These are phyloP conservation scores for Didymella glomerata DNA, from an alignment of 2,329 filamentous ascomycete genomes.

Conservation along the genomic window DNA sequence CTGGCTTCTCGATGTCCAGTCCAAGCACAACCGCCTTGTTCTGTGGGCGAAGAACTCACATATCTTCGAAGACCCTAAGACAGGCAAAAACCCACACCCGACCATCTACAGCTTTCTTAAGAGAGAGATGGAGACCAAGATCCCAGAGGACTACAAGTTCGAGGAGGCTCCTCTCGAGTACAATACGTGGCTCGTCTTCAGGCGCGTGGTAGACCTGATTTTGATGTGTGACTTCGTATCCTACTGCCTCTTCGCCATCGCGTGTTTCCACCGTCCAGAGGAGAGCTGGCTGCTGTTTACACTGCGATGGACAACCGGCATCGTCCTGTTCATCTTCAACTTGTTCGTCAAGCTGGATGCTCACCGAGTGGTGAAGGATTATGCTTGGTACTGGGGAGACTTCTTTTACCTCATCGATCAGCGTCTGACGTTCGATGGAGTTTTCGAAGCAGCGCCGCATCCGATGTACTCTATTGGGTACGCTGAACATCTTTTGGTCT, in stretches of 20 bases:
- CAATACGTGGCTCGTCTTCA: slow-evolving; percentile 98
- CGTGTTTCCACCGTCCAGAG: slow-evolving; percentile 80
- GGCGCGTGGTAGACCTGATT: slow-evolving; percentile 93
- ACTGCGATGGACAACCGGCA: slow-evolving; percentile 80
- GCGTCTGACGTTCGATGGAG: slow-evolving; percentile 95
- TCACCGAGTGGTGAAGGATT: slow-evolving; percentile 97
- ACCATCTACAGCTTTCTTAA: slow-evolving; percentile 85
- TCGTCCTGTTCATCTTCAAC: slow-evolving; percentile 87
- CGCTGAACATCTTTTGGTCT: slow-evolving; percentile 1
- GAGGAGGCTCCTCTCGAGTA: slow-evolving; percentile 95
- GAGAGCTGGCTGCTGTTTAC: slow-evolving; percentile 75
- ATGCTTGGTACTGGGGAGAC: slow-evolving; percentile 99
- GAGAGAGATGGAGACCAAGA: slow-evolving; percentile 91
- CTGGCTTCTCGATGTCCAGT: slow-evolving; percentile 86
- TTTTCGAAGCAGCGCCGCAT: slow-evolving; percentile 96
- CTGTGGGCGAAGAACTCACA: slow-evolving; percentile 86
- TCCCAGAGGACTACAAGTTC: slow-evolving; percentile 91
- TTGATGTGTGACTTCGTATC: slow-evolving; percentile 99
- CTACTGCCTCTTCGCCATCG: slow-evolving; percentile 93
- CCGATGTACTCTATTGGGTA: slow-evolving; percentile 26
- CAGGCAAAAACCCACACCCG: slow-evolving; percentile 83
- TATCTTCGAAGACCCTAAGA: slow-evolving; percentile 83
- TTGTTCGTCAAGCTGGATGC: slow-evolving; percentile 98
- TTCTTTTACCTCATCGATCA: slow-evolving; percentile 99
- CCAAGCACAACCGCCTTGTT: slow-evolving; percentile 84